Base-by-base conservation (phyloP, 495 filamentous ascomycete genomes). In the Lophiotrema nucula region DNA sequence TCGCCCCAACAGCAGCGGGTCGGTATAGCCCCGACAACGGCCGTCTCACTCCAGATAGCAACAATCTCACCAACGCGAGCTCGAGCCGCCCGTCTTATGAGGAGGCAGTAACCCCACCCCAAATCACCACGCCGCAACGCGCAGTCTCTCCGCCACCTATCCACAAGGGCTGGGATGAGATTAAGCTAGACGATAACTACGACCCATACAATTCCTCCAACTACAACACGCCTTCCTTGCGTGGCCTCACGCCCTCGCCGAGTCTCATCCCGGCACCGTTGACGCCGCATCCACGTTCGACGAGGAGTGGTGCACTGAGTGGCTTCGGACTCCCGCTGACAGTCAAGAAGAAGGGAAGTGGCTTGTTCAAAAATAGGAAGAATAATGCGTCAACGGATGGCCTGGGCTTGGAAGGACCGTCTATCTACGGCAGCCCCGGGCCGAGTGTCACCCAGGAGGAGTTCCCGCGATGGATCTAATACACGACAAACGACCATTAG, bases 161-260 rank as follows among this genome's bases (percentile, higher is more conserved):
- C 16, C 46, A 57, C 33, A 57, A 57, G 27, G 60, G 60, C 33
- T 63, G 60, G 60, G 60, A 63, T 15, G 53, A 63, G 3, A 58
- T 63, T 42, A 48, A 46, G 22, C 21, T 53, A 11, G 41, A 52
- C 18, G 47, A 57, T 18, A n/a, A n/a, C 31, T 35, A 35, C n/a
- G 31, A 35, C n/a, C n/a, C n/a, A n/a, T n/a, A n/a, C n/a, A n/a
- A n/a, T n/a, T n/a, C n/a, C n/a, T n/a, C n/a, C n/a, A n/a, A n/a
- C n/a, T n/a, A n/a, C n/a, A 35, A 8, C 8, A 11, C 39, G 39
- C 39, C 39, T 21, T 6, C 18, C 39, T 6, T 11, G 39, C 10
- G 18, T 21, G 8, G 10, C 6, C 11, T 10, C 6, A 6, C 10
- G 8, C 39, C 39, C 19, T 21, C 10, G 39, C 39, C 39, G 10